Percentiles rank a stretch among this genome's conserved stretches.
Evolutionary conservation across 495 filamentous ascomycete species (phyloP).

Genomic region (Daldinia vernicosa): DNA sequence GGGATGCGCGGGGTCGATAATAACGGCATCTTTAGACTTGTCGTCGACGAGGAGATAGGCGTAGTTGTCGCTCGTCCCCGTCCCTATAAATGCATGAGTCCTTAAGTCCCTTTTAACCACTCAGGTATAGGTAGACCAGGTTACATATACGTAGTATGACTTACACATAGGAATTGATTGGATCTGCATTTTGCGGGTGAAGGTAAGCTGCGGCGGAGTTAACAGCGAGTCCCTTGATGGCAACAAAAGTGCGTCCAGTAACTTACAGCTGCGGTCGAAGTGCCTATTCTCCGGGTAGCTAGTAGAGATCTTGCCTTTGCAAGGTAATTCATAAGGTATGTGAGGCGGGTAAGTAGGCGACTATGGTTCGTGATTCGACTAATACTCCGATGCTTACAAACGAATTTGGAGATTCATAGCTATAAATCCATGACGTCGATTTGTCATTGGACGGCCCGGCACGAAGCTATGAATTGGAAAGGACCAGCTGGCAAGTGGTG

Average conservation of each 20-base stretch:
- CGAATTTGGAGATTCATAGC: slow-evolving; percentile 13
- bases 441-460: slow-evolving; percentile 18
- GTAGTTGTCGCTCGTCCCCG: slow-evolving; percentile 91
- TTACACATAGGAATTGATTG: slow-evolving; percentile 98
- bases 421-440: slow-evolving; percentile 33
- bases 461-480: neutral
- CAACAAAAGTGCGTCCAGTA: neutral
- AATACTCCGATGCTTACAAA: slow-evolving; percentile 29
- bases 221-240: slow-evolving; percentile 20
- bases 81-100: slow-evolving; percentile 66
- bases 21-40: slow-evolving; percentile 87
- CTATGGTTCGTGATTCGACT: slow-evolving; percentile 16
- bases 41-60: slow-evolving; percentile 95
- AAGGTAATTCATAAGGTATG: slow-evolving; percentile 42
- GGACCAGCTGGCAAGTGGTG: slow-evolving; percentile 12
- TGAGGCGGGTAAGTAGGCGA: neutral
- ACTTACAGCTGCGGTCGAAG: slow-evolving; percentile 46
- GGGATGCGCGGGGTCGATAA: slow-evolving; percentile 94
- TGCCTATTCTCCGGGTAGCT: slow-evolving; percentile 42
- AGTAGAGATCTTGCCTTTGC: slow-evolving; percentile 31
- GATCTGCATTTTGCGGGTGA: slow-evolving; percentile 82
- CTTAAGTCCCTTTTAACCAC: neutral
- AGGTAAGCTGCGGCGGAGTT: slow-evolving; percentile 45
- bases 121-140: neutral
- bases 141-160: slow-evolving; percentile 47